Base-by-base conservation (phyloP, 768 basidiomycete species). In the Neoboletus subvelutipes region DNA sequence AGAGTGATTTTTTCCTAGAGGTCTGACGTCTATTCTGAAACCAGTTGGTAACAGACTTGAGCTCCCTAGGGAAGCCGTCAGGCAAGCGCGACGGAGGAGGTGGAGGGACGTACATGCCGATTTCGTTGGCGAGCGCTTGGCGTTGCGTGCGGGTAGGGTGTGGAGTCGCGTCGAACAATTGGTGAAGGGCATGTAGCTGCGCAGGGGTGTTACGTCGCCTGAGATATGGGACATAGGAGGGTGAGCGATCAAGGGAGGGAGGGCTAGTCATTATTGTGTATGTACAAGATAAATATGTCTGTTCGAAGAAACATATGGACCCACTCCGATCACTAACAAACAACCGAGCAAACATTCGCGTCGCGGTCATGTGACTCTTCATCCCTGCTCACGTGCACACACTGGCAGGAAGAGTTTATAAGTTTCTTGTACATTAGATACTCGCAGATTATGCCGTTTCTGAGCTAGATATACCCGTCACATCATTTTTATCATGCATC, bases 1-100 rank as follows among this genome's bases (percentile, higher is more conserved):
- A 45, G 42, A 31, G 57, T 1, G 62, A 64, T 55, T 65, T 71
- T 48, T 47, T 68, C 52, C 64, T 63, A 12, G 62, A 62, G 18
- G 69, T 85, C 63, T 90, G 87, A 20, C 88, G 85, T 71, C 82
- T 88, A 71, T 91, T 90, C 70, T 91, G 89, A 67, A 90, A 90
- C 89, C 89, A 91, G 49, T 89, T 86, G 12, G 87, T 86, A 52
- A 86, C 84, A 1, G 84, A 85, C 63, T 84, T 85, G 29, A 80
- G 76, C 67, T 86, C 84, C 85, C 85, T 86, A 29, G 43, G 39
- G 33, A 11, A 22, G 47, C 24, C 18, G 56, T 71, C 46, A 63
- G 57, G 12, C 40, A 11, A 40, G 41, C 17, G 33, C 28, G 5
- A 12, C 20, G 24, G 17, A 18, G 3, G 8, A 45, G 26, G 5